Evolutionary conservation across 164 flowering plant species (phyloP), one percentile per base, ranked within the genome.

Genomic region (Aristolochia californica): DNA sequence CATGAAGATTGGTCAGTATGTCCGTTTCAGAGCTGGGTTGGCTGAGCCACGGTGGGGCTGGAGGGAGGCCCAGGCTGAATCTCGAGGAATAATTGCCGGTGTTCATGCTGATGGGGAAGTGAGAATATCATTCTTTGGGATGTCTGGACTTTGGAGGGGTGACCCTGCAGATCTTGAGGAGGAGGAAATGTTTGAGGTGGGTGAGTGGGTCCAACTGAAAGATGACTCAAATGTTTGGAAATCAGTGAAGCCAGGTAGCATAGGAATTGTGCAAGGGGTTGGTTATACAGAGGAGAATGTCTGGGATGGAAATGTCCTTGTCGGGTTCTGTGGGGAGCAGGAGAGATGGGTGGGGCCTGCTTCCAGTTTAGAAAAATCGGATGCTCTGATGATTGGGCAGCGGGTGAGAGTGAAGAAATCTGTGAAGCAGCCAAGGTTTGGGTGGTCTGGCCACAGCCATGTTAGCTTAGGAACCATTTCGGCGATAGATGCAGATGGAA

Each of bases 1-100:
- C 60, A 78, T 78, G 38, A 87, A 78, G 75, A 68, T 85, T 34
- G 98, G 98, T 61, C 95, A 93, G 68, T 80, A 79, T 72, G 91
- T 89, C 10, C 74, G 73, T 15, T 93, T 93, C 45, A 80, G 97
- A 20, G 45, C 62, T 68, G 98, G 88, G 26, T 61, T 93, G 10
- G 61, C 44, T 48, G 98, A 87, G 74, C 98, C 98, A 47, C 74
- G 95, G 56, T 93, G 97, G 98, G 98, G 98, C 4, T 93, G 98
- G 98, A 76, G 97, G 75, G 88, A 84, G 17, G 81, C 87, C 25
- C 63, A 40, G 15, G 66, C 73, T 43, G 78, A 84, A 61, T 89
- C 96, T 30, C 71, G 78, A 50, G 98, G 98, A n/a, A 66, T 93
- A 58, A 70, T 89, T 48, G 72, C 85, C 15, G 73, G 82, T 48